Evolutionary conservation across 345 rosid species (phyloP).

Genomic region (Eucalyptus sp.): DNA sequence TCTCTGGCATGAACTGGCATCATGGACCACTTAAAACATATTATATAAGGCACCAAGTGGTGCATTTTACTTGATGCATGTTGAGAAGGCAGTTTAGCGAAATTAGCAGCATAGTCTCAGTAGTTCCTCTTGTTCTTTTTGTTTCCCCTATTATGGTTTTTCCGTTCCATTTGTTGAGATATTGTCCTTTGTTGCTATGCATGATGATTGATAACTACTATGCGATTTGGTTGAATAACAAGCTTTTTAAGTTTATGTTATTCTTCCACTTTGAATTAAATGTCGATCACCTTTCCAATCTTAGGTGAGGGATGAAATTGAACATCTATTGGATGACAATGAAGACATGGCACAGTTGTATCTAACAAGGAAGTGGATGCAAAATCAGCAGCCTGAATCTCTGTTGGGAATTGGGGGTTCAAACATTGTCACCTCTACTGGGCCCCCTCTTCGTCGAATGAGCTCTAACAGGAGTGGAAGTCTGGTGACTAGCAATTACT

Average conservation of each 20-base stretch:
- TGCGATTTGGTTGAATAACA: background rate
- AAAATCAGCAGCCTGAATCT: constrained; percentile 63
- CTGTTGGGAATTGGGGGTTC: constrained; percentile 29
- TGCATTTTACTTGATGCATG: background rate
- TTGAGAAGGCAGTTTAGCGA: background rate
- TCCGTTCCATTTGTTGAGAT: background rate
- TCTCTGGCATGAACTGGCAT: background rate
- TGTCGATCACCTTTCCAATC: background rate
- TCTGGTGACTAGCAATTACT: constrained; percentile 32
- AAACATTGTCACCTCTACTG: constrained; percentile 16
- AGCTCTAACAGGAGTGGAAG: constrained; percentile 59
- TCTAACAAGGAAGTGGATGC: constrained; percentile 70
- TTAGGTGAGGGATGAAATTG: constrained; percentile 90
- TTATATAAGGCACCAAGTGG: background rate
- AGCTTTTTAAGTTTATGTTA: background rate
- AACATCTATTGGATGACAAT: constrained; percentile 74
- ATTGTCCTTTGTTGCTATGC: background rate
- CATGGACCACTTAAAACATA: background rate
- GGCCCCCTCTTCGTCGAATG: constrained; percentile 21
- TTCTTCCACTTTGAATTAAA: background rate
- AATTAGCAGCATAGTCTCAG: background rate
- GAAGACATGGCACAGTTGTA: constrained; percentile 87
- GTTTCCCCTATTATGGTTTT: background rate
- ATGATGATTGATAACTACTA: background rate
- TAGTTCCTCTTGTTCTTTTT: background rate